Conservation (phyloP, 441 rosid species). For the Hura crepitans region DNA sequence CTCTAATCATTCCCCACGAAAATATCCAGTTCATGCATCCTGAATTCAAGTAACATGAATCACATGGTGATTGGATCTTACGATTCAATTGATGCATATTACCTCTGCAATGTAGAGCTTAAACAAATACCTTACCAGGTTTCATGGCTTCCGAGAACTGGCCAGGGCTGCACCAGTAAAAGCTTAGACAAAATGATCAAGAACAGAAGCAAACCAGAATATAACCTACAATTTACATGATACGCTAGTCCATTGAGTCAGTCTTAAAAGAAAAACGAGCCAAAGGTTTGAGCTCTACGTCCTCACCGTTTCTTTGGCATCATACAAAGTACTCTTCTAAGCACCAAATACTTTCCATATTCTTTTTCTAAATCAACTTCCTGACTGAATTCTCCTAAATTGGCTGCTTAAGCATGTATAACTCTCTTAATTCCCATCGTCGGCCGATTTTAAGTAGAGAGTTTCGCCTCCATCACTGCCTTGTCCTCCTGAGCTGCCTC, state of each 20-base stretch:
- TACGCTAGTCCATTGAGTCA: slow-evolving; percentile 28
- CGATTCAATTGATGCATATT: not conserved
- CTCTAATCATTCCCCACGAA: too few species aligned
- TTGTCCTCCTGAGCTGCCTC: slow-evolving; percentile 66
- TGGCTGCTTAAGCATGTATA: slow-evolving; percentile 7
- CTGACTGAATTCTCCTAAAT: slow-evolving; percentile 26
- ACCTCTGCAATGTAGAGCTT: not conserved
- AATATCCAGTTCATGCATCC: too few species aligned
- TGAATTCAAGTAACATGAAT: not conserved
- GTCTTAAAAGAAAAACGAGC: slow-evolving; percentile 25
- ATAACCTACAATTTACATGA: slow-evolving; percentile 46
- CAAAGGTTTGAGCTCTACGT: slow-evolving; percentile 22
- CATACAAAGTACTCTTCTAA: slow-evolving; percentile 16
- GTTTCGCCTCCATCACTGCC: slow-evolving; percentile 79
- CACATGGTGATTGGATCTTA: not conserved
- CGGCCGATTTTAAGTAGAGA: slow-evolving; percentile 71
- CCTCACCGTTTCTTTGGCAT: slow-evolving; percentile 20
- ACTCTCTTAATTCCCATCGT: slow-evolving; percentile 61
- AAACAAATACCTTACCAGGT: not conserved
- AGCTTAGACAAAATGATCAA: not conserved
- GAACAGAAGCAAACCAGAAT: slow-evolving; percentile 16
- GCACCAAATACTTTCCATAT: slow-evolving; percentile 18
- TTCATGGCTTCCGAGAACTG: not conserved
- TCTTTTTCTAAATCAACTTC: slow-evolving; percentile 19
- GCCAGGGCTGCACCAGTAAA: not conserved